Percentiles rank a stretch among this genome's conserved stretches.
Conservation (phyloP, 208 protist genomes). For the Wallacemonas rigidus region DNA sequence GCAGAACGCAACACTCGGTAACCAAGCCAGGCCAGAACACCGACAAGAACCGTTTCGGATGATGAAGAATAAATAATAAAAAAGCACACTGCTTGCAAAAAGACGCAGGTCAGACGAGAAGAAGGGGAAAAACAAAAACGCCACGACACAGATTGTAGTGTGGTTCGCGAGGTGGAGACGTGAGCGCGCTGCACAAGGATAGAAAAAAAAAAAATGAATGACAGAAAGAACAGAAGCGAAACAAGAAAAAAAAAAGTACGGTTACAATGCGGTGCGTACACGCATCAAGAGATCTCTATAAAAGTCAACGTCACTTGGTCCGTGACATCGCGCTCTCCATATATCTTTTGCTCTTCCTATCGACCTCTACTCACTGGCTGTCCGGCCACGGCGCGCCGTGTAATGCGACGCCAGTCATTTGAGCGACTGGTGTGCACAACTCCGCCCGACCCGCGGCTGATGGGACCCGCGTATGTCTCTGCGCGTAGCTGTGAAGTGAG, state of each 20-base stretch:
- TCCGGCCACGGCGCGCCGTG: slow-evolving; percentile 11
- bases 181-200: background rate
- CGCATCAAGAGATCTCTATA: slow-evolving; percentile 3
- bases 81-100: background rate
- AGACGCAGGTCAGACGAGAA: background rate
- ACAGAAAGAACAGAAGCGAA: background rate
- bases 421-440: slow-evolving; percentile 34
- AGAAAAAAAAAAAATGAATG: slow-evolving; percentile 17
- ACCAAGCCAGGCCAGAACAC: no score
- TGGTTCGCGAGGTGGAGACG: background rate
- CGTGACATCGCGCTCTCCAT: no score
- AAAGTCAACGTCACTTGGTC: slow-evolving; percentile 1
- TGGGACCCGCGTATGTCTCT: no score
- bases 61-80: no score
- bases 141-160: background rate
- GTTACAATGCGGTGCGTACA: background rate
- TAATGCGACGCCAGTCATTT: background rate
- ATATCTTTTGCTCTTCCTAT: slow-evolving; percentile 15
- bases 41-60: no score
- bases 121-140: background rate
- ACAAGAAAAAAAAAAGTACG: slow-evolving; percentile 23
- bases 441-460: slow-evolving; percentile 17
- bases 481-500: no score
- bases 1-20: no score
- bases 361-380: slow-evolving; percentile 12